Percentiles rank a stretch among this genome's conserved stretches.
phyloP scores from a whole-genome alignment of 176 grass and related monocot species.

The Sorghum bicolor region DNA sequence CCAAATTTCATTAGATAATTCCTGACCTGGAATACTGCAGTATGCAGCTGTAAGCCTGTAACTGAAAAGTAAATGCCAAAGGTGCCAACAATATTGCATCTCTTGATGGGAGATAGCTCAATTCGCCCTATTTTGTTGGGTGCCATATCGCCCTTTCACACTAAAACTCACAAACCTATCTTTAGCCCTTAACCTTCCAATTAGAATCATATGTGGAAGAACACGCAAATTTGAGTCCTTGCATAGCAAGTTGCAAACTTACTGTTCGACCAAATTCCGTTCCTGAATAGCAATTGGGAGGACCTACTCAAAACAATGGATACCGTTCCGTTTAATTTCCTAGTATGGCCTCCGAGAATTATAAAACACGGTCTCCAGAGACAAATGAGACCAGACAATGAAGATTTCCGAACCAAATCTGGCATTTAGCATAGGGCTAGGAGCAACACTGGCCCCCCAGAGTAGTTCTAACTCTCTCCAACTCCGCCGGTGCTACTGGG shows the following conservation, averaged over 20 bases:
- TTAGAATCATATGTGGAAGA: not conserved
- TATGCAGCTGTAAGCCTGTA: not conserved
- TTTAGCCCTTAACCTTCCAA: not conserved
- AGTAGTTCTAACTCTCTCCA: not conserved
- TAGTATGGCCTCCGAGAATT: not conserved
- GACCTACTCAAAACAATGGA: not conserved
- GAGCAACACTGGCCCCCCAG: not conserved
- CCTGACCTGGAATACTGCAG: not conserved
- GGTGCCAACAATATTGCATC: not conserved
- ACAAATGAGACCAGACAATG: not conserved
- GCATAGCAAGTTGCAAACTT: not conserved
- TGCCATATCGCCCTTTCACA: not conserved
- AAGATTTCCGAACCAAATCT: not conserved
- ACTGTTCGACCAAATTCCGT: not conserved
- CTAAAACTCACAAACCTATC: not conserved
- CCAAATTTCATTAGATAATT: not conserved
- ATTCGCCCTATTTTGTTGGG: not conserved
- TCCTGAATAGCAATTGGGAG: not conserved
- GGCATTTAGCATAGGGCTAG: not conserved
- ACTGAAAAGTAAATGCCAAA: not conserved
- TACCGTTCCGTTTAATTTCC: not conserved
- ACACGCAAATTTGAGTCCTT: not conserved
- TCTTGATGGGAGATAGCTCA: not conserved
- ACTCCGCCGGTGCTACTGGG: not conserved
- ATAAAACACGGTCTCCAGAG: not conserved